These are phyloP conservation scores for Hawksworthiomyces lignivorus DNA, from an alignment of 2,329 filamentous ascomycete species.

Conservation along the genomic window DNA sequence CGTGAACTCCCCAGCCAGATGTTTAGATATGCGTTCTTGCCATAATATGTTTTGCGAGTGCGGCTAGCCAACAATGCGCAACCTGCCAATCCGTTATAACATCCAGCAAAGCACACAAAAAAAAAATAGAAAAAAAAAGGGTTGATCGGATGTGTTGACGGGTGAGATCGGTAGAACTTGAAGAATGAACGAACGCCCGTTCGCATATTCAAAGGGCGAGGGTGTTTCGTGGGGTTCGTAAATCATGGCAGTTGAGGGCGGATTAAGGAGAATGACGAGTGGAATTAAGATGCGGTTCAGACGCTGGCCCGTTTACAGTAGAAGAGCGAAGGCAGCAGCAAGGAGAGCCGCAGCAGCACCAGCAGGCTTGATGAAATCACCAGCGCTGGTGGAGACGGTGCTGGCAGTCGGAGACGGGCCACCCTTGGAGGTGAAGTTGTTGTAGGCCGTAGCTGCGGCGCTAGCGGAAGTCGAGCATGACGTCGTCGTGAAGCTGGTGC, in stretches of 20 bases:
- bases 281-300: background rate
- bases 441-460: background rate
- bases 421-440: constrained; percentile 13
- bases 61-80: too few relatives aligned
- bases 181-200: constrained; percentile 5
- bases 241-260: constrained; percentile 13
- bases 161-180: background rate
- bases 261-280: background rate
- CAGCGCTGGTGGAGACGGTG: constrained; percentile 23
- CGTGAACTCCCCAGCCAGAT: constrained; percentile 2
- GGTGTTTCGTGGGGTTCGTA: constrained; percentile 13
- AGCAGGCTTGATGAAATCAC: constrained; percentile 23
- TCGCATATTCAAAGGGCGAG: constrained; percentile 1
- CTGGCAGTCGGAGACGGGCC: constrained; percentile 7
- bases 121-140: constrained; percentile 1
- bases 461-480: constrained; percentile 5
- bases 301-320: constrained; percentile 14
- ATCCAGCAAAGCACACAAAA: constrained; percentile 15
- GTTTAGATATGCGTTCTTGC: constrained; percentile 6
- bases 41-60: constrained; percentile 7
- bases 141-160: too few relatives aligned
- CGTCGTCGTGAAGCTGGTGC: constrained; percentile 15
- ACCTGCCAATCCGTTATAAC: constrained; percentile 7
- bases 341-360: constrained; percentile 21
- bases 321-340: constrained; percentile 22